Percentiles rank a stretch among this genome's conserved stretches.
Evolutionary conservation across 805 yeast species (phyloP).

Genomic region (Candida stauntonica): DNA sequence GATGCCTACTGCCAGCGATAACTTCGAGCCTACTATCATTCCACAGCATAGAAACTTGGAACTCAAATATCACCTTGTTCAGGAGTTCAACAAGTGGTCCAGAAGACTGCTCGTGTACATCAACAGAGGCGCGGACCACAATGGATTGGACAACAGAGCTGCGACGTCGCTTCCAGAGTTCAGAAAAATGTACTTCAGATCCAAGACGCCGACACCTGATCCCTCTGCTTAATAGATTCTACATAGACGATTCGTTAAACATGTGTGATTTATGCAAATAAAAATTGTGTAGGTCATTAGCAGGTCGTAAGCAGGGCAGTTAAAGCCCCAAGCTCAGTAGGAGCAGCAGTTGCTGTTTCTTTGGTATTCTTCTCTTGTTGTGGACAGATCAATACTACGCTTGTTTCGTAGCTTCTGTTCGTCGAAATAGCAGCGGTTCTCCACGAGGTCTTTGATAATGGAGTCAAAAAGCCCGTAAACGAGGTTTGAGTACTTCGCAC

Average conservation of each 20-base stretch:
- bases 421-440: conserved; percentile 36
- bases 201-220: conserved; percentile 6
- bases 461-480: conserved; percentile 36
- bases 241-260: too few species aligned
- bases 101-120: conserved; percentile 79
- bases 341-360: conserved; percentile 24
- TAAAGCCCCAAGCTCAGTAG: conserved; percentile 11
- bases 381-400: conserved; percentile 26
- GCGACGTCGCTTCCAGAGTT: conserved; percentile 26
- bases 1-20: conserved; percentile 97
- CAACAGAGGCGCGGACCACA: conserved; percentile 52
- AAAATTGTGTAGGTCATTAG: conserved; percentile 10
- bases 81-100: conserved; percentile 91
- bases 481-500: conserved; percentile 38
- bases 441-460: conserved; percentile 37
- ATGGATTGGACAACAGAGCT: conserved; percentile 42
- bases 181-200: conserved; percentile 26
- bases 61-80: conserved; percentile 70
- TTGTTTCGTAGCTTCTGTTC: conserved; percentile 24
- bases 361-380: conserved; percentile 22
- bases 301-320: conserved; percentile 5
- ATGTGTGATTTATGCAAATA: too few species aligned
- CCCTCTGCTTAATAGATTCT: not conserved
- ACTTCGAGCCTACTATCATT: conserved; percentile 58
- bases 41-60: conserved; percentile 78